Evolutionary conservation across 371 early-diverging fungal genomes (phyloP), one percentile per base, ranked within the genome.

Genomic region (Amoeboaphelidium protococcarum): DNA sequence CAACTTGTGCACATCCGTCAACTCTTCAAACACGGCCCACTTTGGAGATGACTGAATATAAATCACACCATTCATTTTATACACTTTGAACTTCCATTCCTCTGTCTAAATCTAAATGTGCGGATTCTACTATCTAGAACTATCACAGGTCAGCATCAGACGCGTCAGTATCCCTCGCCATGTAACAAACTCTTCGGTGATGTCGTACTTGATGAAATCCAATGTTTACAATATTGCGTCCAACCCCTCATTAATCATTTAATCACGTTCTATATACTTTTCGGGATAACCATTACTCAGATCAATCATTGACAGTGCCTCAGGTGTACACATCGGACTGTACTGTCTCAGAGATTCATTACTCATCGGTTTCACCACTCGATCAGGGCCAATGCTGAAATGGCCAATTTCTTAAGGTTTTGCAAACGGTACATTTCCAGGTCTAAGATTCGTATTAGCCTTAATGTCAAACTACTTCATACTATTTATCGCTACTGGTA

Each of bases 121-220:
- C 13, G 87, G 88, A 0, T n/a, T n/a, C n/a, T n/a, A n/a, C n/a
- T n/a, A n/a, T n/a, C n/a, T n/a, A n/a, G n/a, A 46, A 2, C 69
- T 49, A 56, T 77, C 86, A 13, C 86, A 86, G 0, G 81, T 74
- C 46, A 68, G 68, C 47, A 83, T 56, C 4, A 91, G 61, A 51
- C 79, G 78, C 26, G 87, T 86, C 55, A 88, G 69, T 50, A 88
- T 78, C 6, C 92, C 92, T 24, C 92, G 65, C 61, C 75, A 74
- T 42, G 65, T 64, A 24, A 73, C 22, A n/a, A 51, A 31, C 6
- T 31, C 37, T 10, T 10, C 37, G 16, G 10, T 10, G 6, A 31
- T 10, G 37, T 31, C 37, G 6, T 31, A 6, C 37, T 31, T 31
- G 16, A 16, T 6, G 10, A 6, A 31, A 10, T 31, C 37, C 16